Evolutionary conservation across 164 flowering plant species (phyloP).

Genomic region (Berberis thunbergii): DNA sequence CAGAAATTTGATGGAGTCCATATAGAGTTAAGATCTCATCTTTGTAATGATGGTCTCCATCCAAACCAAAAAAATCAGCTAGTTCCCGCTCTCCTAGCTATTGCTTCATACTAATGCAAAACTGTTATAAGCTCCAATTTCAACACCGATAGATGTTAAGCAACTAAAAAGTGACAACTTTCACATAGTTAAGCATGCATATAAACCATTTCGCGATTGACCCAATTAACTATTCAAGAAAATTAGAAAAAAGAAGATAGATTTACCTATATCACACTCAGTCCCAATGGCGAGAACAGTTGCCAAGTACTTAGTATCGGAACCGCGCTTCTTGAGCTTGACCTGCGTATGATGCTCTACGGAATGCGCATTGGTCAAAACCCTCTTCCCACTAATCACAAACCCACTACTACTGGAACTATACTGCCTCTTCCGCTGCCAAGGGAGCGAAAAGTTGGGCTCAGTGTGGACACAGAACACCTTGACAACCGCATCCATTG

Average conservation of each 20-base stretch:
- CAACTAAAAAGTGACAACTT: too few relatives aligned
- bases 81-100: too few relatives aligned
- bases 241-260: background rate
- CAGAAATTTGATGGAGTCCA: too few relatives aligned
- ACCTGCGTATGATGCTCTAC: conserved; percentile 98
- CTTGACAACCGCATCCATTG: conserved; percentile 97
- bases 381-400: conserved; percentile 69
- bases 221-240: background rate
- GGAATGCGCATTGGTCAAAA: conserved; percentile 94
- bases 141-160: too few relatives aligned
- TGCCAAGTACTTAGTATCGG: conserved; percentile 88
- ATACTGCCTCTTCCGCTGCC: conserved; percentile 96
- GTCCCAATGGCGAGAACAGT: conserved; percentile 92
- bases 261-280: conserved; percentile 87
- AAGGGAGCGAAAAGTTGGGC: conserved; percentile 95
- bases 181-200: background rate
- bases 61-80: too few relatives aligned
- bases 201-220: background rate
- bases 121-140: too few relatives aligned
- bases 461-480: conserved; percentile 94
- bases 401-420: conserved; percentile 96
- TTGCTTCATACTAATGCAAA: too few relatives aligned
- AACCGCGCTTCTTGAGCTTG: conserved; percentile 93
- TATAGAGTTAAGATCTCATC: too few relatives aligned
- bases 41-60: too few relatives aligned